Conservation (phyloP, 768 basidiomycete genomes). For the Russula lepida region DNA sequence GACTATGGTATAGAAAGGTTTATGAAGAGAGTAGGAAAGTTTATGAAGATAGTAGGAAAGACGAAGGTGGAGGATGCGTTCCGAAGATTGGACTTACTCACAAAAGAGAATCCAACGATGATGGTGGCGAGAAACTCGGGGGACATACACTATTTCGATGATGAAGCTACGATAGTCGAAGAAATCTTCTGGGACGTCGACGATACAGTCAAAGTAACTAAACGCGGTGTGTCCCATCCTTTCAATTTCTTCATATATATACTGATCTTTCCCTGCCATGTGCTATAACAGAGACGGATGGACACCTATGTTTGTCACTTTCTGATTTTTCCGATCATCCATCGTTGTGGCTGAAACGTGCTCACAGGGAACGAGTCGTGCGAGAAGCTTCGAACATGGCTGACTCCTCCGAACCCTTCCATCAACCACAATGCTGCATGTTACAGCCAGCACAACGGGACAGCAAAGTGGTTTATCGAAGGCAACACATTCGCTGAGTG, state of each 20-base stretch:
- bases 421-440: not conserved
- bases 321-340: not conserved
- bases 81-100: not conserved
- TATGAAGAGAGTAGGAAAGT: not conserved
- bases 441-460: not conserved
- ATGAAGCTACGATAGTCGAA: not conserved
- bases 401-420: not conserved
- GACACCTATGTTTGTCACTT: not conserved
- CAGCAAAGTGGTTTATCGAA: not conserved
- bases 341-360: not conserved
- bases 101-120: not conserved
- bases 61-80: not conserved
- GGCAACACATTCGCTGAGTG: not conserved
- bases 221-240: not conserved
- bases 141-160: not conserved
- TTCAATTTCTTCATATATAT: too few species aligned
- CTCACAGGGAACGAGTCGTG: not conserved
- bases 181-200: not conserved
- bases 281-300: too few species aligned
- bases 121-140: not conserved
- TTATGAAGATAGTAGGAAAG: not conserved
- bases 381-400: not conserved
- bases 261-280: too few species aligned
- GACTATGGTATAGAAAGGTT: not conserved
- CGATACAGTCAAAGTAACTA: not conserved